These are phyloP conservation scores for Bimuria novae-zelandiae DNA, from an alignment of 2,329 filamentous ascomycete genomes.

Conservation along the genomic window DNA sequence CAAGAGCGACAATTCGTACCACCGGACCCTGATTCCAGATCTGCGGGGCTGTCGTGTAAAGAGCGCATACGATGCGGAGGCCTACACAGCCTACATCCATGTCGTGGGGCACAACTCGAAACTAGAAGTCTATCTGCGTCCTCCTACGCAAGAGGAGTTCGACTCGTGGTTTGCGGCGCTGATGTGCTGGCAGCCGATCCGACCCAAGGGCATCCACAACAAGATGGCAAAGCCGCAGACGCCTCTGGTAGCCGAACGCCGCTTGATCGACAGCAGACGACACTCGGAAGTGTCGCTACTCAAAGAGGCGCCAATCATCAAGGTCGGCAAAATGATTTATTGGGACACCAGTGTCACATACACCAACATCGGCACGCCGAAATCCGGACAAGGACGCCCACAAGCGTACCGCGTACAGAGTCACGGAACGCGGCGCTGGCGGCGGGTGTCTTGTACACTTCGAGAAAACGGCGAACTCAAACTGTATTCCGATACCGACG, in stretches of 20 bases:
- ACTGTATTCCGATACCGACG: constrained; percentile 83
- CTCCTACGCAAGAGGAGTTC: constrained; percentile 67
- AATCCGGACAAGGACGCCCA: constrained; percentile 47
- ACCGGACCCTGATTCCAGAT: constrained; percentile 71
- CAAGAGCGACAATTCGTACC: constrained; percentile 67
- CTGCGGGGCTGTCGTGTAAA: constrained; percentile 74
- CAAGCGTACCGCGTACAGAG: constrained; percentile 62
- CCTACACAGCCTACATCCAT: constrained; percentile 56
- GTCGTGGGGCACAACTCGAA: constrained; percentile 59
- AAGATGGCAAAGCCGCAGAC: constrained; percentile 58
- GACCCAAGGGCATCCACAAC: constrained; percentile 60
- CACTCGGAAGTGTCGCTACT: constrained; percentile 57
- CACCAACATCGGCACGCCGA: constrained; percentile 48
- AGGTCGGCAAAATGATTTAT: constrained; percentile 71
- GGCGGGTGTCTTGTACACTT: constrained; percentile 86
- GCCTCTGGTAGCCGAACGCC: constrained; percentile 42
- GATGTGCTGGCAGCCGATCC: constrained; percentile 79
- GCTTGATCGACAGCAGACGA: constrained; percentile 49
- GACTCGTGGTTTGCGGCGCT: constrained; percentile 81
- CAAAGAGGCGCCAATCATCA: constrained; percentile 85
- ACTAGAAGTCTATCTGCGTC: constrained; percentile 67
- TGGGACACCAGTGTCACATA: constrained; percentile 69
- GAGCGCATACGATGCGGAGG: constrained; percentile 53
- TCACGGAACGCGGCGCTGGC: constrained; percentile 71
- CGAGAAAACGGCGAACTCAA: constrained; percentile 96